Evolutionary conservation across 2,329 filamentous ascomycete genomes (phyloP).

Genomic region (Daldinia sp.): DNA sequence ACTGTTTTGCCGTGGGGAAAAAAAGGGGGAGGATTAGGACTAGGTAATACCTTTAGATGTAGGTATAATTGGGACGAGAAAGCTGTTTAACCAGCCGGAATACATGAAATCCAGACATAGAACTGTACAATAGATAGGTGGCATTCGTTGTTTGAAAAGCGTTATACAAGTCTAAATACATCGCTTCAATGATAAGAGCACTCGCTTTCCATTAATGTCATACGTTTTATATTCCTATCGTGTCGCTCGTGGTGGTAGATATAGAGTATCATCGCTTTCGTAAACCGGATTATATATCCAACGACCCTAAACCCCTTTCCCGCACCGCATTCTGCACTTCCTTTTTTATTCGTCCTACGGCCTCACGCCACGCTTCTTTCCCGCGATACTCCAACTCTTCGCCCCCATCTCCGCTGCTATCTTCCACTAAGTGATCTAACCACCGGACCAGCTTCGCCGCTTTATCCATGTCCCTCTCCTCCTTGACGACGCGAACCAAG

Average conservation of each 20-base stretch:
- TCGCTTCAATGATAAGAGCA: not conserved
- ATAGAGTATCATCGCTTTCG: not conserved
- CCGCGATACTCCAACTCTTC: slow-evolving; percentile 40
- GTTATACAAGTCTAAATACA: slow-evolving; percentile 15
- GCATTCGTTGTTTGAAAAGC: slow-evolving; percentile 17
- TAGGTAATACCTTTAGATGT: not conserved
- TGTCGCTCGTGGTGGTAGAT: slow-evolving; percentile 1
- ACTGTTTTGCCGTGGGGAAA: not conserved
- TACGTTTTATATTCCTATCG: not conserved
- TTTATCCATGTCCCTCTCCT: slow-evolving; percentile 83
- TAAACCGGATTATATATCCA: slow-evolving; percentile 55
- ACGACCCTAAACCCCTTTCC: slow-evolving; percentile 63
- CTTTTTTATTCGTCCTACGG: slow-evolving; percentile 55
- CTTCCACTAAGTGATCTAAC: slow-evolving; percentile 66
- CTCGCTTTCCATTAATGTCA: not conserved
- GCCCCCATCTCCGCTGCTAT: slow-evolving; percentile 48
- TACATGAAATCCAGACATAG: not conserved
- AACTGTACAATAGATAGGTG: slow-evolving; percentile 13
- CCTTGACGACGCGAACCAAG: slow-evolving; percentile 72
- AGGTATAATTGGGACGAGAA: not conserved
- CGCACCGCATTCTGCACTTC: slow-evolving; percentile 64
- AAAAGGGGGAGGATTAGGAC: not conserved
- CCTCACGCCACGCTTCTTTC: slow-evolving; percentile 56
- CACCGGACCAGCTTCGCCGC: slow-evolving; percentile 74
- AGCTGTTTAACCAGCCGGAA: not conserved